Percentiles rank a stretch among this genome's conserved stretches.
These are phyloP conservation scores for Populus deltoides DNA, from an alignment of 345 rosid genomes.

Conservation along the genomic window DNA sequence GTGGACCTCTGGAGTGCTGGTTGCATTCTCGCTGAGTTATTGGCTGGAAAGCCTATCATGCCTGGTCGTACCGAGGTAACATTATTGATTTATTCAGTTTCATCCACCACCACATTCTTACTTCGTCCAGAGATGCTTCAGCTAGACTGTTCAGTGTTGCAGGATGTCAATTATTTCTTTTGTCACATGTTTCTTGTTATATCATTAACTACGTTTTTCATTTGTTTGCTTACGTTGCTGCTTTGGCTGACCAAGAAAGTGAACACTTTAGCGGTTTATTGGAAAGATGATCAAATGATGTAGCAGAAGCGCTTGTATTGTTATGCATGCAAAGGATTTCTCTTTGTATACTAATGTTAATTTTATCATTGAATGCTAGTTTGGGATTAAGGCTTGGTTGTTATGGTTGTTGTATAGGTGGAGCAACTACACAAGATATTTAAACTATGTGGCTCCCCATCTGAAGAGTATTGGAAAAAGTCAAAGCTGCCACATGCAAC, in stretches of 20 bases:
- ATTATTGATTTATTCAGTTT: not conserved
- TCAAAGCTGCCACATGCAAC: constrained; percentile 79
- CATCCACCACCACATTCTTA: not conserved
- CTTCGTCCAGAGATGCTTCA: not conserved
- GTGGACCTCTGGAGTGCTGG: constrained; percentile 40
- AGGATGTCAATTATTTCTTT: not conserved
- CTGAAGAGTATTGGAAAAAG: constrained; percentile 77
- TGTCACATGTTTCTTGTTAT: no score
- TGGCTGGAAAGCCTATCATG: constrained; percentile 36
- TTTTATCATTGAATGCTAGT: no score
- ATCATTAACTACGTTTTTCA: no score
- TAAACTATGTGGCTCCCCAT: constrained; percentile 75
- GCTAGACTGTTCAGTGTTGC: not conserved
- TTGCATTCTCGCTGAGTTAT: constrained; percentile 37
- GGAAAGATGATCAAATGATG: not conserved
- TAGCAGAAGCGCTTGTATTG: no score
- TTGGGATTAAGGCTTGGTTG: no score
- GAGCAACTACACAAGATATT: constrained; percentile 78
- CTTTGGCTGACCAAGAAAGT: not conserved
- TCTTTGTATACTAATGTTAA: no score
- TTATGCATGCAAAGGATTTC: no score
- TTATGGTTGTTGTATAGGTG: constrained; percentile 38
- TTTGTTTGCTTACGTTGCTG: not conserved
- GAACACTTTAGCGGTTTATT: not conserved
- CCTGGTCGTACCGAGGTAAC: constrained; percentile 35